Evolutionary conservation across 306 rosid species (phyloP), one percentile per base, ranked within the genome.

Genomic region (Fragaria iinumae): DNA sequence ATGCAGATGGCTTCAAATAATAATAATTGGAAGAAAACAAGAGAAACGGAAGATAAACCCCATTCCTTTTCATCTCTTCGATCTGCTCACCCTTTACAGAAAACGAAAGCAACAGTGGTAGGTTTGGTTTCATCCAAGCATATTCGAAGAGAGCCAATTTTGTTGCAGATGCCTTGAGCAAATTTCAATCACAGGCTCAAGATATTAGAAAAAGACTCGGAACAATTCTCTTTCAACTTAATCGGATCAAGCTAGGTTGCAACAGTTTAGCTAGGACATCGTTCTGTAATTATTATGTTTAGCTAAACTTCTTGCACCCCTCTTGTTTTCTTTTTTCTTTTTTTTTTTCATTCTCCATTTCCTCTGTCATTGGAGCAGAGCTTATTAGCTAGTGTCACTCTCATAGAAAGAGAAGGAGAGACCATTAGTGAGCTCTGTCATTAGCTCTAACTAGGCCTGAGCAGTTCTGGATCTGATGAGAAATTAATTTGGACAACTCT

Each of bases 381-480:
- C 48, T 63, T 36, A 36, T 17, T 66, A 9, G 70, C 27, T 18
- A 18, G 48, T 18, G 77, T 83, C 74, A 59, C 83, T 74, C 89
- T 80, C 75, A 8, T 5, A 39, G 8, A 52, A 41, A 36, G n/a
- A 48, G 48, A 71, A 81, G 78, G 32, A 71, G 38, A 41, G 48
- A 74, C 34, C 34, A 57, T 23, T 57, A 16, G 2, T 59, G 65
- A 59, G 65, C 38, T 63, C 38, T 63, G 79, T 36, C 43, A 52
- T 83, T 77, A 52, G 77, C 77, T 32, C 68, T 36, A 69, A 70
- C 69, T 79, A 78, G 80, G 65, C 64, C 73, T 74, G 73, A 72
- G 84, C 75, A 77, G 73, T 66, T 86, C 72, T 79, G 79, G 63
- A 83, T 72, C 83, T 75, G 84, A 78, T 76, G 83, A 78, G 86